Evolutionary conservation across 2,329 filamentous ascomycete species (phyloP).

Genomic region (Aspergillus fructus): DNA sequence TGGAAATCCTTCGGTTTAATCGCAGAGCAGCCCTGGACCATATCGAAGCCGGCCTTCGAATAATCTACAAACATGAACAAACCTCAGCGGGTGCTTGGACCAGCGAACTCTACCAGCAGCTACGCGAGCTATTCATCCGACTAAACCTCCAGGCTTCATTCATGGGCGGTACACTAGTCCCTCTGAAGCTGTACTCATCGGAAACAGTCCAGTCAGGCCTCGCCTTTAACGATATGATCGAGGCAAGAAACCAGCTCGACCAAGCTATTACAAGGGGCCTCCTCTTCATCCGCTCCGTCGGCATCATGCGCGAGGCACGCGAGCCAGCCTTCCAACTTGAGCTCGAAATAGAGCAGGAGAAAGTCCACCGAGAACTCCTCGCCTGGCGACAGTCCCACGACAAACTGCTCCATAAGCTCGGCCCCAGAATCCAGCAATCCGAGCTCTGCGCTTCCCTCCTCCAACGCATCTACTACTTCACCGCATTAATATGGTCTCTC

Average conservation of each 20-base stretch:
- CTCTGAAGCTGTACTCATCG: slow-evolving; percentile 4
- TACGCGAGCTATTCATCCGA: slow-evolving; percentile 18
- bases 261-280: slow-evolving; percentile 15
- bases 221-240: slow-evolving; percentile 9
- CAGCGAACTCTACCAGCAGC: slow-evolving; percentile 20
- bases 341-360: slow-evolving; percentile 2
- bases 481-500: slow-evolving; percentile 10
- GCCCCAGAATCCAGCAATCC: not conserved
- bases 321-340: not conserved
- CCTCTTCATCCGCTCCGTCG: slow-evolving; percentile 13
- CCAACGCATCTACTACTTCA: slow-evolving; percentile 18
- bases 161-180: slow-evolving; percentile 15
- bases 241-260: slow-evolving; percentile 17
- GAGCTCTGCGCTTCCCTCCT: slow-evolving; percentile 17
- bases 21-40: slow-evolving; percentile 20
- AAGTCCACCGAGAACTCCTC: not conserved
- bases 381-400: slow-evolving; percentile 16
- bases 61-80: slow-evolving; percentile 14
- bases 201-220: not conserved
- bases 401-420: slow-evolving; percentile 2
- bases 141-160: slow-evolving; percentile 23
- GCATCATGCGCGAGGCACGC: not conserved
- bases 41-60: slow-evolving; percentile 20
- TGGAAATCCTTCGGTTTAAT: slow-evolving; percentile 23
- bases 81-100: not conserved